phyloP scores from a whole-genome alignment of 345 rosid genomes.

The Citrus inodora region DNA sequence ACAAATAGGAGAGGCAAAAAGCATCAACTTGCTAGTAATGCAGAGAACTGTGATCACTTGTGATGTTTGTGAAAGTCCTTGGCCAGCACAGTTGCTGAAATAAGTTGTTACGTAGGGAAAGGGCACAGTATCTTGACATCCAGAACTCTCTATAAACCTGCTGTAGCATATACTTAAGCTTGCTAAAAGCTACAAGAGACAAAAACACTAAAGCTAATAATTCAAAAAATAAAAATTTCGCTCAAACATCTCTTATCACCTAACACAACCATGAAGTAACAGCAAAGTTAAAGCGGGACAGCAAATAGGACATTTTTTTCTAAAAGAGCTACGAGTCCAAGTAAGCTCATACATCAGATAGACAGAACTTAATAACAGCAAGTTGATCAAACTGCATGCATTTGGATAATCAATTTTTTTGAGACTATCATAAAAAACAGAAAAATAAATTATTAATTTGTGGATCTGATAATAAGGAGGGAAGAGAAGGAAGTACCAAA shows the following conservation, averaged over 20 bases:
- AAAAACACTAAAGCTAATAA: too few species aligned
- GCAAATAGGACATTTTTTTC: background rate
- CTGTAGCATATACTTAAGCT: background rate
- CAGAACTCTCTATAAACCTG: background rate
- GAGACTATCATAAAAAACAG: too few species aligned
- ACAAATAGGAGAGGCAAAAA: background rate
- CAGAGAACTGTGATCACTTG: background rate
- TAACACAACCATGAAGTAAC: background rate
- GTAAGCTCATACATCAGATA: too few species aligned
- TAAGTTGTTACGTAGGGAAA: background rate
- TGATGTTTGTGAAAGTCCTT: background rate
- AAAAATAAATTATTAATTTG: background rate
- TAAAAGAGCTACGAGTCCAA: background rate
- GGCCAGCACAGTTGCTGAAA: background rate
- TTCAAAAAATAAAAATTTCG: background rate
- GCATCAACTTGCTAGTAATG: background rate
- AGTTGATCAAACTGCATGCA: background rate
- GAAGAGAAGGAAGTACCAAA: slow-evolving; percentile 1
- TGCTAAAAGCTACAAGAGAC: background rate
- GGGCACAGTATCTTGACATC: background rate
- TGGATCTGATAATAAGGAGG: background rate
- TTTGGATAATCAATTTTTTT: background rate
- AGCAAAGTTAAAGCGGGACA: background rate
- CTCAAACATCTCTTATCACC: background rate
- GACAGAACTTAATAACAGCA: background rate